Evolutionary conservation across 139 green algal species (phyloP).

Genomic region (Coelastrella sp.): DNA sequence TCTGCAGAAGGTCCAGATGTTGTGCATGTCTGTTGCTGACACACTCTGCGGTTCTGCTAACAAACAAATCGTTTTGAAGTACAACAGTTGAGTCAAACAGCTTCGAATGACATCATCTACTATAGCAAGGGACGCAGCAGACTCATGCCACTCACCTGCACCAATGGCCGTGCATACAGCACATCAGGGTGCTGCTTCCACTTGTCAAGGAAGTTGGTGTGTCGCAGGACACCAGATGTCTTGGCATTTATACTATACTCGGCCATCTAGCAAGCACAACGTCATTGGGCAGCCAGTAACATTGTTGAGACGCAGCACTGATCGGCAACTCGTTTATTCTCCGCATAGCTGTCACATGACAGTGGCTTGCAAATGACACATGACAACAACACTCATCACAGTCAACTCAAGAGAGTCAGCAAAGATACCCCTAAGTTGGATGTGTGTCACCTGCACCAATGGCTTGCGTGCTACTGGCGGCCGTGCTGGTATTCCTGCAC

Average conservation of each 20-base stretch:
- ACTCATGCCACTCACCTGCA: constrained; percentile 52
- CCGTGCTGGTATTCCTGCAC: constrained; percentile 83
- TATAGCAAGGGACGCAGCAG: no score
- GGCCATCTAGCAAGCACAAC: constrained; percentile 57
- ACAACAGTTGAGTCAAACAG: no score
- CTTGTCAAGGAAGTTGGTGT: constrained; percentile 72
- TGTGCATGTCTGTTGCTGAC: neutral
- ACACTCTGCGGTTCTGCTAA: no score
- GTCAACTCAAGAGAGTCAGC: no score
- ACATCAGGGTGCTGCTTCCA: constrained; percentile 74
- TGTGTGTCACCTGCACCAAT: constrained; percentile 55
- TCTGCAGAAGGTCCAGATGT: no score
- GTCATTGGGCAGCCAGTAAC: neutral
- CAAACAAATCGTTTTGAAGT: no score
- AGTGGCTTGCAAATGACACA: no score
- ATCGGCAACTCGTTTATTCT: neutral
- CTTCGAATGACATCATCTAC: no score
- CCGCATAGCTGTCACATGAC: no score
- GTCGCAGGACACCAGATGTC: constrained; percentile 62
- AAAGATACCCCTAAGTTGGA: no score
- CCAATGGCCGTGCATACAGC: constrained; percentile 82
- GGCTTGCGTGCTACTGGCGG: constrained; percentile 75
- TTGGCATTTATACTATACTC: constrained; percentile 89
- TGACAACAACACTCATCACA: no score
- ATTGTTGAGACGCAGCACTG: neutral